Evolutionary conservation across 768 basidiomycete species (phyloP).

Genomic region (Amanita pallidorosea): DNA sequence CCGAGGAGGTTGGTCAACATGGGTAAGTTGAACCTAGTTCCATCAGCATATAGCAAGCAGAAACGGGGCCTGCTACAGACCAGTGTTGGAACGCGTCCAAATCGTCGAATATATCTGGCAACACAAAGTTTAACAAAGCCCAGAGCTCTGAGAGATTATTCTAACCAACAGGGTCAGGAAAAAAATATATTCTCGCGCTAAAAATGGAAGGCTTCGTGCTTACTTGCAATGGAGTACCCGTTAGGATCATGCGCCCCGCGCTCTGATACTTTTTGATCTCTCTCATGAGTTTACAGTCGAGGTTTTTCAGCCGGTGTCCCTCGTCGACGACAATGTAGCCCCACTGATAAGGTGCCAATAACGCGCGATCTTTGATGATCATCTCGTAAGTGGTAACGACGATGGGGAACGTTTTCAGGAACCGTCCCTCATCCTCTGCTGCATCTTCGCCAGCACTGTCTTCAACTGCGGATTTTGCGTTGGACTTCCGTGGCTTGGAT

Average conservation of each 20-base stretch:
- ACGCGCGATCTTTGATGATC: constrained; percentile 70
- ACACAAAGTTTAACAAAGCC: constrained; percentile 91
- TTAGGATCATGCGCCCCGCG: constrained; percentile 86
- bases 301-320: constrained; percentile 91
- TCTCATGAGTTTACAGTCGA: constrained; percentile 81
- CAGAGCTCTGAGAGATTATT: constrained; percentile 94
- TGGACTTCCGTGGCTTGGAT: constrained; percentile 5
- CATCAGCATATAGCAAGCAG: not conserved
- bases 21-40: constrained; percentile 61
- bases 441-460: constrained; percentile 12
- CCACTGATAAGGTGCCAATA: constrained; percentile 57
- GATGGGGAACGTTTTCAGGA: constrained; percentile 47
- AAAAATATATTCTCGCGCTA: not conserved
- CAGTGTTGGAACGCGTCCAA: constrained; percentile 85
- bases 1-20: constrained; percentile 47
- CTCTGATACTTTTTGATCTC: constrained; percentile 83
- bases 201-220: constrained; percentile 13
- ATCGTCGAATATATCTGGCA: constrained; percentile 90
- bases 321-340: constrained; percentile 95
- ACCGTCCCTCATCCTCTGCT: constrained; percentile 11
- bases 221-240: constrained; percentile 93
- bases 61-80: constrained; percentile 23
- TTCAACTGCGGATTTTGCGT: constrained; percentile 8
- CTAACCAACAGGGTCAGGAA: constrained; percentile 28
- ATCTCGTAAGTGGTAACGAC: constrained; percentile 91